Evolutionary conservation across 1,139 yeast species (phyloP).

Genomic region (Tardiomyces depauwii): DNA sequence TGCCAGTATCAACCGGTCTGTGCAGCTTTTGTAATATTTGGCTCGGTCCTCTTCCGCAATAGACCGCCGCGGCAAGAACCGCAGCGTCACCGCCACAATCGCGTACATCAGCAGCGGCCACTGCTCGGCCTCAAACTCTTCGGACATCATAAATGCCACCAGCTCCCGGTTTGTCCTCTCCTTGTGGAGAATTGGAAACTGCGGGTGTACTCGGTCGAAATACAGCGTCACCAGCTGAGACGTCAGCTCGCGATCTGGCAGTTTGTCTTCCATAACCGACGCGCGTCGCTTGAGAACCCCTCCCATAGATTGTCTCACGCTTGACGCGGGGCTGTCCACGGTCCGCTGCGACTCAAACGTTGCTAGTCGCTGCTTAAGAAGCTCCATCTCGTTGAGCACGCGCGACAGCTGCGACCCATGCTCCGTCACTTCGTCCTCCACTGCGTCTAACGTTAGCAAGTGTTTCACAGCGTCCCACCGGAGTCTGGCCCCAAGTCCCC

Average conservation of each 20-base stretch:
- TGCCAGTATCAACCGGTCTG: conserved; percentile 10
- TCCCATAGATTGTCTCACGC: background rate
- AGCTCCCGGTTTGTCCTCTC: conserved; percentile 4
- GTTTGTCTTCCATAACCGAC: background rate
- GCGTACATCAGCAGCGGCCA: conserved; percentile 12
- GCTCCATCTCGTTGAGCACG: conserved; percentile 5
- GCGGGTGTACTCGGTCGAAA: conserved; percentile 12
- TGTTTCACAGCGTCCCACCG: too few relatives aligned
- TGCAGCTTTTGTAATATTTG: conserved; percentile 10
- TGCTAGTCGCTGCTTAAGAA: conserved; percentile 2
- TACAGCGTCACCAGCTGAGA: conserved; percentile 10
- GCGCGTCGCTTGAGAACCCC: background rate
- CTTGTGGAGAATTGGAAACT: conserved; percentile 13
- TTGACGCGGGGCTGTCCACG: background rate
- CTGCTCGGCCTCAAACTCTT: conserved; percentile 1
- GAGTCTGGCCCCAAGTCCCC: too few relatives aligned
- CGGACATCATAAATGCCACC: conserved; percentile 1
- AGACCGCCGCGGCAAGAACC: conserved; percentile 8
- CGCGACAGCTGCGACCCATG: conserved; percentile 3
- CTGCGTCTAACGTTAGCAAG: background rate
- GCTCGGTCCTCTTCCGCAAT: conserved; percentile 5
- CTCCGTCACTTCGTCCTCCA: conserved; percentile 6
- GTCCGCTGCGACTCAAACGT: background rate
- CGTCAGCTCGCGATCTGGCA: conserved; percentile 3
- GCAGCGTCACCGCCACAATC: conserved; percentile 10